Evolutionary conservation across 1,284 basidiomycete species (phyloP), one percentile per base, ranked within the genome.

Genomic region (Lignosus rhinocerotis): DNA sequence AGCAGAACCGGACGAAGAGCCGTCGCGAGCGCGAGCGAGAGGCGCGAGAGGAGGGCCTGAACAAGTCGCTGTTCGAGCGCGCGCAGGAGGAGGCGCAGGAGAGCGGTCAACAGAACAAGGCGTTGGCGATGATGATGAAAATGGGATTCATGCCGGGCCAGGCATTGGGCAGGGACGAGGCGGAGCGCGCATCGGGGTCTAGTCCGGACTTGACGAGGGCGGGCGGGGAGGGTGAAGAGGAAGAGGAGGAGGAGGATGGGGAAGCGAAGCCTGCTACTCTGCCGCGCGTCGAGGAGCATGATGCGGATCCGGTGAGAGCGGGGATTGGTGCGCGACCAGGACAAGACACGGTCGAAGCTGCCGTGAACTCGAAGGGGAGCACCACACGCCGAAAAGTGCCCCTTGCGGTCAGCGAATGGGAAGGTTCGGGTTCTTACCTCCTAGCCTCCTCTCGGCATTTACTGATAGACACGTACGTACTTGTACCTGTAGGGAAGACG

Each of bases 131-230:
- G 78, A 93, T 93, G 91, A 84, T 90, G 80, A 92, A 89, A 76
- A 93, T 93, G 91, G 92, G 92, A 2, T 93, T 92, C 75, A 87
- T 88, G 75, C 85, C 88, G 2, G 92, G 92, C 12, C 83, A 91
- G 70, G 77, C 89, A 2, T 78, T 93, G 38, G 92, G 92, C 5
- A 78, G 69, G 19, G 67, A 61, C 6, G 56, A 62, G 21, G 62
- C 62, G 46, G 61, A 58, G 30, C 46, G 30, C 10, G 43, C 6
- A 39, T 17, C n/a, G 12, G 32, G 36, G 36, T 43, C 41, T 17
- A 19, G 17, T 38, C n/a, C 10, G 6, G 1, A 33, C 17, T 38
- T 45, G 34, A 21, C 49, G 34, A 31, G 9, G 34, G 90, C 90
- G 90, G 2, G 91, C 90, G 75, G 87, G 87, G 74, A 83, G 86